phyloP scores from a whole-genome alignment of 2,329 filamentous ascomycete genomes.

The Trichophyton rubrum region DNA sequence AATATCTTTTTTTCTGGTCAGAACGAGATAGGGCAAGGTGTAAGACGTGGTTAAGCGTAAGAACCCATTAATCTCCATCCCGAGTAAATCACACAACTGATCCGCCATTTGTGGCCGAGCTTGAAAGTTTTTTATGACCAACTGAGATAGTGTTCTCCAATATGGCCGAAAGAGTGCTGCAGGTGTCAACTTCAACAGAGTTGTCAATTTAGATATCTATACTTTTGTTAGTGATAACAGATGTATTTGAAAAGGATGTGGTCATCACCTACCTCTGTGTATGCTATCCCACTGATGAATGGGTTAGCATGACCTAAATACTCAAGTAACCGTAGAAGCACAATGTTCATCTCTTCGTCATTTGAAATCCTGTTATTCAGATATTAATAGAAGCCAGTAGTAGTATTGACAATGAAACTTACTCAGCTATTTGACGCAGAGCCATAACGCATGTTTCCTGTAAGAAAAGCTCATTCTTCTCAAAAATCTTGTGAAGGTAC shows the following conservation, averaged over 20 bases:
- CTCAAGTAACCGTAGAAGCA: constrained; percentile 69
- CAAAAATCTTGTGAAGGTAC: constrained; percentile 58
- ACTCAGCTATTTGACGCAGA: constrained; percentile 72
- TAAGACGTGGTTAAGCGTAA: constrained; percentile 56
- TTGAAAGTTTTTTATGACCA: constrained; percentile 69
- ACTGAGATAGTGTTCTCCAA: constrained; percentile 74
- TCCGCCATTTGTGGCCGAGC: constrained; percentile 70
- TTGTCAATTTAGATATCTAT: constrained; percentile 58
- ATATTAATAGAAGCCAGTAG: constrained; percentile 7
- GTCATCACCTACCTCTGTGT: constrained; percentile 52
- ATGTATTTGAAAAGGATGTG: not conserved
- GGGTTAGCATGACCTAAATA: constrained; percentile 75
- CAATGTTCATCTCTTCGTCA: constrained; percentile 75
- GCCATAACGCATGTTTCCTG: constrained; percentile 77
- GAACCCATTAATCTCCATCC: constrained; percentile 61
- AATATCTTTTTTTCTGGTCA: constrained; percentile 63
- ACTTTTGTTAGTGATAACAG: not conserved
- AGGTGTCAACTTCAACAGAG: constrained; percentile 46
- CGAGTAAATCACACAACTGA: constrained; percentile 67
- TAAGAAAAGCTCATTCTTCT: constrained; percentile 52
- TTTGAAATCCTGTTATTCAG: constrained; percentile 45
- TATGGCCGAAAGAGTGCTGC: constrained; percentile 69
- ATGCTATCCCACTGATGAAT: constrained; percentile 67
- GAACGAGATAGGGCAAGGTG: constrained; percentile 74
- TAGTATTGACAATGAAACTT: constrained; percentile 16